Evolutionary conservation across 139 green algal species (phyloP).

Genomic region (Limnomonas spitsbergensis): DNA sequence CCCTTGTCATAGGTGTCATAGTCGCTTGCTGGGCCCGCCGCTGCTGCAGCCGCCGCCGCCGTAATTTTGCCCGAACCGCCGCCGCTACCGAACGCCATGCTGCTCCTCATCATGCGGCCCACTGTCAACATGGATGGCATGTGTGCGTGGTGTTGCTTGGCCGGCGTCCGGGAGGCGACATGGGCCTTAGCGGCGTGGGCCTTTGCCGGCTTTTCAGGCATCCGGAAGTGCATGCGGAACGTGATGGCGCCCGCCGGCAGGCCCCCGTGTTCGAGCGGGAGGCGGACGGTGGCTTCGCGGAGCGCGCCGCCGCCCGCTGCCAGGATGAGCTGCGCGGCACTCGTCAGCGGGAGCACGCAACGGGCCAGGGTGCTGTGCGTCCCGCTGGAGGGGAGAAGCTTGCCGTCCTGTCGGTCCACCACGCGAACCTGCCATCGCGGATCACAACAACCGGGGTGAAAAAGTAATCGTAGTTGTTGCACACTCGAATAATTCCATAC

Average conservation of each 20-base stretch:
- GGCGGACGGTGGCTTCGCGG: background rate
- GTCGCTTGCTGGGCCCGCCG: no score
- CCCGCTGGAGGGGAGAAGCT: background rate
- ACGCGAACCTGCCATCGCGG: conserved; percentile 10
- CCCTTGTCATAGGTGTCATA: no score
- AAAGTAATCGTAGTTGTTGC: no score
- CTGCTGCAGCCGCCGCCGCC: no score
- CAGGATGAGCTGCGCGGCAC: conserved; percentile 18
- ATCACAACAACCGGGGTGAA: no score
- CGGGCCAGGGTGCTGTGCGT: conserved; percentile 24
- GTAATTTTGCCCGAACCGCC: no score
- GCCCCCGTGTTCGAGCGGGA: conserved; percentile 29
- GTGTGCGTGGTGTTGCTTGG: no score
- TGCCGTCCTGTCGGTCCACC: background rate
- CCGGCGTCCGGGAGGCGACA: background rate
- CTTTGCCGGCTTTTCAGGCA: conserved; percentile 1
- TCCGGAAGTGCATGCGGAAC: background rate
- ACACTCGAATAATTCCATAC: no score
- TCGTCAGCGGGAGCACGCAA: conserved; percentile 31
- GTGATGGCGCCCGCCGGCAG: conserved; percentile 31
- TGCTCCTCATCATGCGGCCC: background rate
- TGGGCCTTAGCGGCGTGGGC: background rate
- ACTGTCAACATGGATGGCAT: background rate
- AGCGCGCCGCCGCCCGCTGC: background rate
- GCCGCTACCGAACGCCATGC: background rate